Evolutionary conservation across 805 yeast genomes (phyloP), one percentile per base, ranked within the genome.

Genomic region (Nakazawaea holstii): DNA sequence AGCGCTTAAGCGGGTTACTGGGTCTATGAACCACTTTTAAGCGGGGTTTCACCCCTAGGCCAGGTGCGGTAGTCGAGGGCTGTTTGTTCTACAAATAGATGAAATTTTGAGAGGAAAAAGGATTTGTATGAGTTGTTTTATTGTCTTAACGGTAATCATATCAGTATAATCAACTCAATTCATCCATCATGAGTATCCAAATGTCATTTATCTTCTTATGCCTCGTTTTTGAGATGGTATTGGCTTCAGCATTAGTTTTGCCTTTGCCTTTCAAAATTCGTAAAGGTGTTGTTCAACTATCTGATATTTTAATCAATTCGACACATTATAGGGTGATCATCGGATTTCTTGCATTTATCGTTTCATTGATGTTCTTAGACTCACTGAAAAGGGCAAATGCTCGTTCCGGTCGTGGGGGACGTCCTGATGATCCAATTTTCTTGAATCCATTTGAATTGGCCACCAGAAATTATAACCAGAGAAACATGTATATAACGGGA

Each of bases 401-500:
- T 4, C 11, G 24, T 24, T 45, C 20, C 4, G 42, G 46, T 20
- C 37, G 42, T 26, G 24, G 24, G 5, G 24, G 24, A 5, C 41
- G 35, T 14, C 44, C 26, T 11, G 43, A 48, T 36, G 49, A 38
- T 20, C 43, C 49, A 20, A 29, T 33, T 1, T 38, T 49, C 43
- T 60, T 69, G 58, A 60, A 59, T 49, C 57, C 63, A 39, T 74
- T 67, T 20, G 73, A 67, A 59, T 64, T 66, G 57, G 78, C 79
- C 5, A 69, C 73, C 53, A 74, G 72, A 57, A 77, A 77, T 56
- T 75, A 76, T 52, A 69, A 80, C n/a, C 82, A 78, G 55, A 66
- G 84, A 48, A 78, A 78, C 57, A 61, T 78, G 62, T 78, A 78
- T 58, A 65, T 78, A 47, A 72, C 75, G 11, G 82, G 82, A 6